phyloP scores from a whole-genome alignment of 768 basidiomycete species.

The Termitomyces sp. region DNA sequence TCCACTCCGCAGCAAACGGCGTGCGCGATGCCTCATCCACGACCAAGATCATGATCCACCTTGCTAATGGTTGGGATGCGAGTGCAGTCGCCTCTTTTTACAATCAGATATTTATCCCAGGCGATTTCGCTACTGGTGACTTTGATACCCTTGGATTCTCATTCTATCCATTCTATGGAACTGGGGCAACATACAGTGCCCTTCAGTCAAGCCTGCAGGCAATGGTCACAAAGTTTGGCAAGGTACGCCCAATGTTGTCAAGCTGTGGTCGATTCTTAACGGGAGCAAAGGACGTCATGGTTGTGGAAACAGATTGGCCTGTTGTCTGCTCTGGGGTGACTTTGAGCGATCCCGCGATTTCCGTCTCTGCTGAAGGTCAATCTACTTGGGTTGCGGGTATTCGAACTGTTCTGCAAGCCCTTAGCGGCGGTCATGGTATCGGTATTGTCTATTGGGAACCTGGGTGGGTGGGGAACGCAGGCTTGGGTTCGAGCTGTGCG shows the following conservation, averaged over 20 bases:
- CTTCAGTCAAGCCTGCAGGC: slow-evolving; percentile 51
- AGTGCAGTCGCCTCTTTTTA: slow-evolving; percentile 47
- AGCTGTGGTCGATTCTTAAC: not conserved
- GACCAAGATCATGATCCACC: slow-evolving; percentile 54
- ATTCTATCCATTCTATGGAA: slow-evolving; percentile 65
- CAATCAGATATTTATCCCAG: slow-evolving; percentile 49
- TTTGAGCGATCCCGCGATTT: slow-evolving; percentile 45
- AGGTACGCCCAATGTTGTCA: slow-evolving; percentile 31
- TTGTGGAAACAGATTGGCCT: slow-evolving; percentile 69
- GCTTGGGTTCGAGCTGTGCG: slow-evolving; percentile 39
- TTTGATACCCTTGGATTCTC: slow-evolving; percentile 63
- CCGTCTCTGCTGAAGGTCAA: slow-evolving; percentile 52
- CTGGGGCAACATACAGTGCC: slow-evolving; percentile 50
- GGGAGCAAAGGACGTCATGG: slow-evolving; percentile 43
- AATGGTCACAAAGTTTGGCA: slow-evolving; percentile 46
- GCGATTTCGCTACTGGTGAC: slow-evolving; percentile 46
- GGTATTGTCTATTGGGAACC: slow-evolving; percentile 68
- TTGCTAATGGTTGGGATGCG: slow-evolving; percentile 63
- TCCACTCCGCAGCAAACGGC: slow-evolving; percentile 59
- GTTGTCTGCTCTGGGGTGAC: slow-evolving; percentile 43
- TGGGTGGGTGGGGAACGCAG: slow-evolving; percentile 60
- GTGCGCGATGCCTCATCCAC: slow-evolving; percentile 47
- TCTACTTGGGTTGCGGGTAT: slow-evolving; percentile 52
- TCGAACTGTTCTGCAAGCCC: slow-evolving; percentile 39
- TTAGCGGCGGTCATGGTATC: slow-evolving; percentile 49